Percentiles rank a stretch among this genome's conserved stretches.
Evolutionary conservation across 2,329 filamentous ascomycete genomes (phyloP).

Genomic region (Phyllachora maydis): DNA sequence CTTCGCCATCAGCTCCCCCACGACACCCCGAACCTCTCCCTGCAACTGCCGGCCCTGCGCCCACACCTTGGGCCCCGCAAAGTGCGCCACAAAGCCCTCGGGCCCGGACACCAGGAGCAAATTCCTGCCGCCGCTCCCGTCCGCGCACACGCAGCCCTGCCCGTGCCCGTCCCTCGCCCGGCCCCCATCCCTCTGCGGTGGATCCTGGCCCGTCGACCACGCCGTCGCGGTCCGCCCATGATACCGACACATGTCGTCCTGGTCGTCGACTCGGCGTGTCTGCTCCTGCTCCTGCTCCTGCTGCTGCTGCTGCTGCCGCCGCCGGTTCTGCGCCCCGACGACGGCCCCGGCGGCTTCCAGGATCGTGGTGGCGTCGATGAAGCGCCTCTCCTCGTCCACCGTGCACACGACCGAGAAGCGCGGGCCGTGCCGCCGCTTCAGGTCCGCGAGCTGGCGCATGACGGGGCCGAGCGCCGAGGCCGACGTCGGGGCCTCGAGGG

Average conservation of each 20-base stretch:
- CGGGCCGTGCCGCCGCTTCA: slow-evolving; percentile 35
- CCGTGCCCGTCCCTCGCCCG: too few relatives aligned
- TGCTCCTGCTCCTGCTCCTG: not conserved
- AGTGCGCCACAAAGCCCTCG: slow-evolving; percentile 67
- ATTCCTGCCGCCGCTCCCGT: slow-evolving; percentile 24
- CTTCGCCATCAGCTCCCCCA: slow-evolving; percentile 35
- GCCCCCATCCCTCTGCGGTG: too few relatives aligned
- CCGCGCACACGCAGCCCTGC: too few relatives aligned
- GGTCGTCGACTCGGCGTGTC: not conserved
- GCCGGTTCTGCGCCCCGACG: not conserved
- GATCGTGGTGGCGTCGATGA: slow-evolving; percentile 37
- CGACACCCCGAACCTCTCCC: slow-evolving; percentile 49
- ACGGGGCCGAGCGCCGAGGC: too few relatives aligned
- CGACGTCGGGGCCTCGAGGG: too few relatives aligned
- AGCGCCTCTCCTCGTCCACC: slow-evolving; percentile 58
- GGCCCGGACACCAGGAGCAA: slow-evolving; percentile 77
- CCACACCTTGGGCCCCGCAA: slow-evolving; percentile 68
- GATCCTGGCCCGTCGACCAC: not conserved
- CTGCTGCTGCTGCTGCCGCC: not conserved
- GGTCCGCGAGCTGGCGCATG: slow-evolving; percentile 36
- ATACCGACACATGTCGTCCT: not conserved
- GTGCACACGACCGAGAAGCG: slow-evolving; percentile 51
- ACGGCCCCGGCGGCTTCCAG: slow-evolving; percentile 4
- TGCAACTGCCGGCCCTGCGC: slow-evolving; percentile 51
- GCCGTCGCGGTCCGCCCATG: not conserved